Percentiles rank a stretch among this genome's conserved stretches.
These are phyloP conservation scores for Tetracentron sinense DNA, from an alignment of 164 flowering plant genomes.

Conservation along the genomic window DNA sequence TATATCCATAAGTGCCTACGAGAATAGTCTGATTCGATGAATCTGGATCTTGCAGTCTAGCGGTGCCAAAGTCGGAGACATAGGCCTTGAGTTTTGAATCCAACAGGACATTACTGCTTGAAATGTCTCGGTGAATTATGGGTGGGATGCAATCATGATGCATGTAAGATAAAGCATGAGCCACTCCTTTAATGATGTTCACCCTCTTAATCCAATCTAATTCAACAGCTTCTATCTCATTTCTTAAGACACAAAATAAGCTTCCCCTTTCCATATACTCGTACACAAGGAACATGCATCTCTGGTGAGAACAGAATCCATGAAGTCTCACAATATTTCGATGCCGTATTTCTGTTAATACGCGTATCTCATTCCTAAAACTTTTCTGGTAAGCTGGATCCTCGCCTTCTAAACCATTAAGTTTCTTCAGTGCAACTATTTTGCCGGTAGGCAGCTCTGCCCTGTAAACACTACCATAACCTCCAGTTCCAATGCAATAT, in stretches of 20 bases:
- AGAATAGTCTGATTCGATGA: not conserved
- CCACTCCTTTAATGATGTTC: not conserved
- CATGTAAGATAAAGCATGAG: not conserved
- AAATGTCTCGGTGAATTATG: not conserved
- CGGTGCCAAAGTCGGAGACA: not conserved
- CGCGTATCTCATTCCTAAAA: not conserved
- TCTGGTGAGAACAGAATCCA: not conserved
- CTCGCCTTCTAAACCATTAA: not conserved
- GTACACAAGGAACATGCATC: not conserved
- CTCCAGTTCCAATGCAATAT: not conserved
- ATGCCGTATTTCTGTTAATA: not conserved
- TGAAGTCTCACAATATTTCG: not conserved
- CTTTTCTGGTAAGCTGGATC: not conserved
- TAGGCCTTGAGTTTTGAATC: not conserved
- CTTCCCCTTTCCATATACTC: not conserved
- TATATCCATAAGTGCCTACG: not conserved
- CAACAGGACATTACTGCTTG: not conserved
- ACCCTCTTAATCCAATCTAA: not conserved
- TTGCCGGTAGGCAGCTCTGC: not conserved
- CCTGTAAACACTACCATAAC: not conserved
- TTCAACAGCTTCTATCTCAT: not conserved
- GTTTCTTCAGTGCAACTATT: not conserved
- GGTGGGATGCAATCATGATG: not conserved
- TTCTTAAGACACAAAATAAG: not conserved
- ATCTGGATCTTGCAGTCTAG: not conserved